phyloP scores from a whole-genome alignment of 306 rosid genomes.

The Rosa rugosa region DNA sequence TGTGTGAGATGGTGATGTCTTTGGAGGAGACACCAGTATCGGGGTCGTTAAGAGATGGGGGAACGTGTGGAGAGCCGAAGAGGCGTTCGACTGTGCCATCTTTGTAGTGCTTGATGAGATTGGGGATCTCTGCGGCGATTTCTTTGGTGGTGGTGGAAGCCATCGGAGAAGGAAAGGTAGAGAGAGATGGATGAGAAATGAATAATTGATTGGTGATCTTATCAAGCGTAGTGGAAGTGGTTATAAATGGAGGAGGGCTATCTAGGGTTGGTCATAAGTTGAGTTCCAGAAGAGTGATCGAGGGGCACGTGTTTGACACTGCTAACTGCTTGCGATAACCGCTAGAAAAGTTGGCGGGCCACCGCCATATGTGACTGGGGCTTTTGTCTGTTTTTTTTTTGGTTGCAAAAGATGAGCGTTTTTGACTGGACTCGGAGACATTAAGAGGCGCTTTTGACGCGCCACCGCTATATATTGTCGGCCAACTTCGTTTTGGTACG shows the following conservation, averaged over 20 bases:
- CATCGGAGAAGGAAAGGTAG: neutral
- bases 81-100: constrained; percentile 52
- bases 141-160: constrained; percentile 31
- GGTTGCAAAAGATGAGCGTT: too few relatives aligned
- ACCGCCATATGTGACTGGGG: neutral
- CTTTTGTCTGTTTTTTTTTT: too few relatives aligned
- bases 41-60: constrained; percentile 35
- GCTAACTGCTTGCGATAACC: too few relatives aligned
- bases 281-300: too few relatives aligned
- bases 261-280: too few relatives aligned
- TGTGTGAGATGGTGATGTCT: constrained; percentile 39
- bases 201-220: too few relatives aligned
- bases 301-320: neutral
- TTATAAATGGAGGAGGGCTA: neutral
- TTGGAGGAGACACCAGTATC: constrained; percentile 49
- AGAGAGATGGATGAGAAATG: neutral
- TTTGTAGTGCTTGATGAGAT: constrained; percentile 36
- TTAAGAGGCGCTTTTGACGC: too few relatives aligned
- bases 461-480: too few relatives aligned
- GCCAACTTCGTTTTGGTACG: too few relatives aligned
- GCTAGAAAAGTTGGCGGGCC: neutral
- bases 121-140: constrained; percentile 34
- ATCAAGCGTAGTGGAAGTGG: neutral
- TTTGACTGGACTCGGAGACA: too few relatives aligned
- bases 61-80: constrained; percentile 26